Evolutionary conservation across 208 protist species (phyloP).

Genomic region (Willaertia magna): DNA sequence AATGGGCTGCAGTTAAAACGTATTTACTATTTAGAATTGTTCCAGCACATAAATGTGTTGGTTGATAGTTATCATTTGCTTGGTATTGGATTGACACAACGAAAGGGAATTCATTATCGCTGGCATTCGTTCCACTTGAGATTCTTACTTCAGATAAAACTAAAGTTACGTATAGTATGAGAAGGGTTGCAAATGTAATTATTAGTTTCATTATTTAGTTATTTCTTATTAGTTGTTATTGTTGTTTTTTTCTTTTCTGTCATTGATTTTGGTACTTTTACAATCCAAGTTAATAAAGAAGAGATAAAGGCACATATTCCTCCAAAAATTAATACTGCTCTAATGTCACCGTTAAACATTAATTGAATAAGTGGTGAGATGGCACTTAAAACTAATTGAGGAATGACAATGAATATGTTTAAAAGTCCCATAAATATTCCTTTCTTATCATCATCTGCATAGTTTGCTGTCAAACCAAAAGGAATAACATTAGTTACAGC

Average conservation of each 20-base stretch:
- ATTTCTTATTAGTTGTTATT: too few species aligned
- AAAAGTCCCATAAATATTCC: conserved; percentile 6
- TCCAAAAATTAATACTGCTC: background rate
- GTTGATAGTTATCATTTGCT: background rate
- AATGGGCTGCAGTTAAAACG: background rate
- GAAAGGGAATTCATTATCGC: background rate
- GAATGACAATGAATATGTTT: conserved; percentile 12
- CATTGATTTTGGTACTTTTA: background rate
- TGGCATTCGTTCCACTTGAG: background rate
- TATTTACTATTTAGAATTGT: background rate
- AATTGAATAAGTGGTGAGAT: background rate
- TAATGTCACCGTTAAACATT: background rate
- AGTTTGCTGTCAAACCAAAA: background rate
- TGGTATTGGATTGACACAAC: background rate
- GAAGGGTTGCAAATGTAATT: too few species aligned
- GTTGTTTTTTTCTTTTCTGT: background rate
- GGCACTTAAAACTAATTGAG: background rate
- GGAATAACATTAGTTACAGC: background rate
- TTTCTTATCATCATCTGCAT: background rate
- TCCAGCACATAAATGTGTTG: background rate
- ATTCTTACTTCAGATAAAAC: too few species aligned
- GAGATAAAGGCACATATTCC: background rate
- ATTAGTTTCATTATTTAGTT: too few species aligned
- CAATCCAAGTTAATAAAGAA: background rate
- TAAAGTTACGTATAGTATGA: too few species aligned